A percentile compares a stretch with the other conserved stretches of the same genome.
Evolutionary conservation across 345 rosid genomes (phyloP).

Genomic region (Carallia brachiata): DNA sequence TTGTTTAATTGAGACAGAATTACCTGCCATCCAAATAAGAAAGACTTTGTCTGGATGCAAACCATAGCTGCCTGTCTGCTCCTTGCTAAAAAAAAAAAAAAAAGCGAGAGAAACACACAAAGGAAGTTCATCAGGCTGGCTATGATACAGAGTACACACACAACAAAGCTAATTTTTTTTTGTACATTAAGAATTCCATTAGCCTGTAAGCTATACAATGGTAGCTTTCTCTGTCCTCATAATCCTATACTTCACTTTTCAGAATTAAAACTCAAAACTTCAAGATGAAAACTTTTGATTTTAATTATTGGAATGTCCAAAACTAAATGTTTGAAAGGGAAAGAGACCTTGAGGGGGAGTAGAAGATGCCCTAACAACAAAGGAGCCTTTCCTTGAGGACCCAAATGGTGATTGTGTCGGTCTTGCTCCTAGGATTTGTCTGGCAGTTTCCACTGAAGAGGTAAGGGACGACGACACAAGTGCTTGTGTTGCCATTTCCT

Average conservation of each 20-base stretch:
- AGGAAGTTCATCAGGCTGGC: too few species aligned
- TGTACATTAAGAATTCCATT: too few species aligned
- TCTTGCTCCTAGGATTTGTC: slow-evolving; percentile 62
- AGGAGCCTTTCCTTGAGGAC: slow-evolving; percentile 56
- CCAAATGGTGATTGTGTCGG: slow-evolving; percentile 32
- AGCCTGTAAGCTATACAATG: too few species aligned
- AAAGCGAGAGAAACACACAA: too few species aligned
- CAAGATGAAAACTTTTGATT: too few species aligned
- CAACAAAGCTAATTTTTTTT: too few species aligned
- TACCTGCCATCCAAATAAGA: slow-evolving; percentile 98
- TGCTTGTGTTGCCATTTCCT: slow-evolving; percentile 81
- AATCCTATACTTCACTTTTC: too few species aligned
- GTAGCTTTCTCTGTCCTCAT: too few species aligned
- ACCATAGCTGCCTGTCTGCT: slow-evolving; percentile 82
- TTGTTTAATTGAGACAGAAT: not conserved
- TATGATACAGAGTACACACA: too few species aligned
- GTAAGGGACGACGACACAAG: slow-evolving; percentile 81
- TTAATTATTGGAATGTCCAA: too few species aligned
- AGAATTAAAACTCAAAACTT: too few species aligned
- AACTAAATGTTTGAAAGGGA: not conserved
- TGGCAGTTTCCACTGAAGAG: slow-evolving; percentile 71
- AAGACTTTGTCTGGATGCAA: slow-evolving; percentile 90
- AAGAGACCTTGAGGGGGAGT: slow-evolving; percentile 87
- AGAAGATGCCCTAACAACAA: slow-evolving; percentile 72
- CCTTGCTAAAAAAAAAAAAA: slow-evolving; percentile 55